Percentiles rank a stretch among this genome's conserved stretches.
Conservation (phyloP, 306 rosid genomes). For the Rosa rugosa region DNA sequence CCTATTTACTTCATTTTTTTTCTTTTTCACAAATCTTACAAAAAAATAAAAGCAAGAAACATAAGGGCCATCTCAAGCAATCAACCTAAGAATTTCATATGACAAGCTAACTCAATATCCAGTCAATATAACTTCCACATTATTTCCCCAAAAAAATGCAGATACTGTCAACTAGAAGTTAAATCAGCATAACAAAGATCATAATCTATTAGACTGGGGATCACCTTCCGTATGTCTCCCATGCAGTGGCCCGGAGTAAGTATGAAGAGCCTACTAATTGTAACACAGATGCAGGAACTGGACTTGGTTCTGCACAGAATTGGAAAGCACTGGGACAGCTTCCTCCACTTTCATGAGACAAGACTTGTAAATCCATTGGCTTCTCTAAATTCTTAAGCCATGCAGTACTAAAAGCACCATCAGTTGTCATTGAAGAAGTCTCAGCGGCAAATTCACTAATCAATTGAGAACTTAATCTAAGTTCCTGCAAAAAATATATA, state of each 20-base stretch:
- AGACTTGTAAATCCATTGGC: conserved; percentile 65
- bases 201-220: conserved; percentile 5
- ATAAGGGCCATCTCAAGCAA: neutral
- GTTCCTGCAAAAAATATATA: conserved; percentile 56
- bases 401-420: conserved; percentile 78
- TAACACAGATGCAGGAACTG: conserved; percentile 90
- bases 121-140: neutral
- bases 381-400: conserved; percentile 89
- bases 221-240: conserved; percentile 96
- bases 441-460: conserved; percentile 75
- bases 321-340: conserved; percentile 54
- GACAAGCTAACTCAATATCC: neutral
- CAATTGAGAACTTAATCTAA: conserved; percentile 78
- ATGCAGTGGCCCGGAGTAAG: conserved; percentile 81
- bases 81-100: neutral
- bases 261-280: conserved; percentile 86
- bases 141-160: conserved; percentile 3
- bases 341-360: conserved; percentile 64
- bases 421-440: conserved; percentile 70
- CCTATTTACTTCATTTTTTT: neutral
- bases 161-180: neutral
- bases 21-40: neutral
- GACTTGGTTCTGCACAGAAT: conserved; percentile 76
- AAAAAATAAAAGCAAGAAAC: neutral
- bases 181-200: conserved; percentile 19